Base-by-base conservation (phyloP, 148 eudicot genomes). In the Rhododendron kiyosumense region DNA sequence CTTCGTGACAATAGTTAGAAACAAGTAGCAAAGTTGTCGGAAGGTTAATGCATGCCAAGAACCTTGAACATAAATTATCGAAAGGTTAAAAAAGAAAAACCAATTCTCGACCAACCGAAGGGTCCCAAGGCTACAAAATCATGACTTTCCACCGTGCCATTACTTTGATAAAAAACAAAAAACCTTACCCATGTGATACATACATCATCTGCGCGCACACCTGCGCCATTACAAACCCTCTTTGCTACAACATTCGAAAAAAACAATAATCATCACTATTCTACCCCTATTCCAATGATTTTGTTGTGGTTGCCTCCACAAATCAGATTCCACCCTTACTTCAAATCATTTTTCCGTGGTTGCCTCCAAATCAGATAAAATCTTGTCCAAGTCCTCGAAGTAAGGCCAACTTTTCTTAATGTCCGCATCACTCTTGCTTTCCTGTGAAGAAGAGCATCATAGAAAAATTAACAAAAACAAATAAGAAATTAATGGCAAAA, bases 341-440 rank as follows among this genome's bases (percentile, higher is more conserved):
- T 51, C 82, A 46, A 46, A 85, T 78, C 85, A 84, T 77, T 61
- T 24, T 52, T 65, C 28, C 20, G 84, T 4, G 46, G 83, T 84
- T 74, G 90, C 92, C 87, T 91, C 96, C 84, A 89, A 85, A 79
- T 86, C 89, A 28, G 94, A 94, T 43, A 95, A 86, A 36, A 95
- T 91, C 78, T 86, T 86, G 79, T 92, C 86, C 93, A 96, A 89
- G 76, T 92, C 93, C 24, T 90, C 90, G 74, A 84, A 95, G 88
- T 95, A 90, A 65, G 93, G 94, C 98, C 98, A 96, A 78, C 84
- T 92, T 83, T 88, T 88, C 86, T 83, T 88, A 85, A 77, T 86
- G 48, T 89, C 88, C 30, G 65, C 14, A 73, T 92, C 95, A 52
- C 81, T 81, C 92, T 91, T 94, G 89, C 92, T 89, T 90, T 95